Percentiles rank a stretch among this genome's conserved stretches.
These are phyloP conservation scores for Gloeostereum incarnatum DNA, from an alignment of 768 basidiomycete genomes.

Conservation along the genomic window DNA sequence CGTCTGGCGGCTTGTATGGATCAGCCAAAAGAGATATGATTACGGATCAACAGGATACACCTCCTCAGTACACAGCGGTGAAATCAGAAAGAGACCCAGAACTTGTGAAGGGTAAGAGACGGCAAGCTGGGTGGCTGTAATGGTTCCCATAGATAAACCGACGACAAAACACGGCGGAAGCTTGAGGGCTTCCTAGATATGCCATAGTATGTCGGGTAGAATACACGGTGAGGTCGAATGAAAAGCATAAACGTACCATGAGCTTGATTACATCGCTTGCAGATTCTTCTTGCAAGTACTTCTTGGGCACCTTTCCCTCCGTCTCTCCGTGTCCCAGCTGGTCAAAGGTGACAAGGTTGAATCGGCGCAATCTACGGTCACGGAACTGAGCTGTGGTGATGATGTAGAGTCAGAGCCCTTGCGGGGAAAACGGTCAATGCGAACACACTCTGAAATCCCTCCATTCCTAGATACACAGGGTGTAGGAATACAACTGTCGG, in stretches of 20 bases:
- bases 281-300: constrained; percentile 10
- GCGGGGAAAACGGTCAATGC: background rate
- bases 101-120: constrained; percentile 7
- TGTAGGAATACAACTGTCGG: constrained; percentile 12
- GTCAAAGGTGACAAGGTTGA: constrained; percentile 12
- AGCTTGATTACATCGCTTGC: constrained; percentile 9
- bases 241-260: constrained; percentile 9
- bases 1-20: constrained; percentile 12
- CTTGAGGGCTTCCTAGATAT: constrained; percentile 5
- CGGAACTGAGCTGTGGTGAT: constrained; percentile 10
- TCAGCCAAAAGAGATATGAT: background rate
- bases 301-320: constrained; percentile 3
- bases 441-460: constrained; percentile 7
- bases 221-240: background rate
- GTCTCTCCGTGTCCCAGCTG: constrained; percentile 10
- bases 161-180: constrained; percentile 10
- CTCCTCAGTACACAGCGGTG: constrained; percentile 10
- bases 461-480: constrained; percentile 10
- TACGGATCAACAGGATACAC: constrained; percentile 1
- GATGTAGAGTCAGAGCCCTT: background rate
- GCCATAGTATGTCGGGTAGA: no score
- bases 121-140: constrained; percentile 9
- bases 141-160: constrained; percentile 12
- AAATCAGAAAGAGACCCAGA: constrained; percentile 9
- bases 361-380: constrained; percentile 8